Evolutionary conservation across 1,139 yeast species (phyloP).

Genomic region (Zygoascus meyerae): DNA sequence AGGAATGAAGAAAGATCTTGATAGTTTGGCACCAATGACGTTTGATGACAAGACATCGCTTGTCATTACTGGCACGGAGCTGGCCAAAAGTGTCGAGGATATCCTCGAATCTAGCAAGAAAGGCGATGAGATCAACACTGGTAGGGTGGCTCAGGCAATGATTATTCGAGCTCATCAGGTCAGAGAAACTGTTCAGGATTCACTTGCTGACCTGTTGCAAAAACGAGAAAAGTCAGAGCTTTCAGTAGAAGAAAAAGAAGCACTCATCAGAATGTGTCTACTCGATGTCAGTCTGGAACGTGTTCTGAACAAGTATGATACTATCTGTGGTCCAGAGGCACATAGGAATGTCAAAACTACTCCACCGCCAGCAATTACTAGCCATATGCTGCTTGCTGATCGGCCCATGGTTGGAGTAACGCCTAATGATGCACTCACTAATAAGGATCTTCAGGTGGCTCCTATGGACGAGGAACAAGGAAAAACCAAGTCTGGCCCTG

Average conservation of each 20-base stretch:
- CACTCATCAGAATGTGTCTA: conserved; percentile 31
- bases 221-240: conserved; percentile 19
- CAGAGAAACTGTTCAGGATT: conserved; percentile 25
- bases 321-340: background rate
- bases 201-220: conserved; percentile 26
- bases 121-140: conserved; percentile 15
- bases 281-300: conserved; percentile 30
- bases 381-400: conserved; percentile 7
- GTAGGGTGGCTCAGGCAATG: conserved; percentile 24
- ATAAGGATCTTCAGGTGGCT: conserved; percentile 24
- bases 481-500: conserved; percentile 8
- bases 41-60: conserved; percentile 23
- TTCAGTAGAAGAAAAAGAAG: conserved; percentile 24
- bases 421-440: conserved; percentile 10
- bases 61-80: conserved; percentile 26
- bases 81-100: conserved; percentile 29
- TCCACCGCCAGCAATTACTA: conserved; percentile 3
- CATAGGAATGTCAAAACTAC: background rate
- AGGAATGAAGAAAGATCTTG: conserved; percentile 35
- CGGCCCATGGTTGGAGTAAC: conserved; percentile 7
- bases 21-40: conserved; percentile 13
- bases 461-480: conserved; percentile 13
- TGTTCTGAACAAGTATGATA: conserved; percentile 25
- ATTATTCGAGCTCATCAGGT: conserved; percentile 27
- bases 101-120: conserved; percentile 23